Percentiles rank a stretch among this genome's conserved stretches.
Conservation (phyloP, 805 yeast genomes). For the Candida endomychidarum region DNA sequence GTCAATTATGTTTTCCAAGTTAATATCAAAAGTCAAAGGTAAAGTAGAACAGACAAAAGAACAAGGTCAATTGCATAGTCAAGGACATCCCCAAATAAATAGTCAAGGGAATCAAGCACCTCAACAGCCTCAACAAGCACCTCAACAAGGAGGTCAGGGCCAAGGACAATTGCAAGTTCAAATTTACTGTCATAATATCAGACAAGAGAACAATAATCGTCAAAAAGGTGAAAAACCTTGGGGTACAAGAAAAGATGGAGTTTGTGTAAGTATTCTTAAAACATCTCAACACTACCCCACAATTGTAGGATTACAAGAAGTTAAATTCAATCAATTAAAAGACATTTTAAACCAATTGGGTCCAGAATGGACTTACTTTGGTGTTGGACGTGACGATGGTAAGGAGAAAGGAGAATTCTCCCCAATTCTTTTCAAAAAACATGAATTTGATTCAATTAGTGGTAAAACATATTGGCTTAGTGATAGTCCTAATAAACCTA, state of each 20-base stretch:
- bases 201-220: conserved; percentile 36
- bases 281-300: conserved; percentile 23
- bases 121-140: neutral
- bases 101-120: neutral
- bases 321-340: conserved; percentile 33
- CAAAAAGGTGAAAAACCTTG: conserved; percentile 45
- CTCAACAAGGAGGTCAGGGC: neutral
- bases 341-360: conserved; percentile 29
- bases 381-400: conserved; percentile 34
- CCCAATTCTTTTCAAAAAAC: conserved; percentile 25
- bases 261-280: conserved; percentile 38
- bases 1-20: too few species aligned
- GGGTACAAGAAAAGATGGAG: conserved; percentile 38
- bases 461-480: conserved; percentile 29
- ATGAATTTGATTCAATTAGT: conserved; percentile 24
- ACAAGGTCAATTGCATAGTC: too few species aligned
- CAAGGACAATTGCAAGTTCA: conserved; percentile 16
- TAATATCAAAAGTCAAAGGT: too few species aligned
- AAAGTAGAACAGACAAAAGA: too few species aligned
- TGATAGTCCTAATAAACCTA: conserved; percentile 25
- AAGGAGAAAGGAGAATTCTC: conserved; percentile 28
- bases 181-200: conserved; percentile 43
- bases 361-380: conserved; percentile 25
- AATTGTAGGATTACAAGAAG: conserved; percentile 44
- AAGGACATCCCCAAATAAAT: too few species aligned